Evolutionary conservation across 306 rosid species (phyloP).

Genomic region (Ammopiptanthus mongolicus): DNA sequence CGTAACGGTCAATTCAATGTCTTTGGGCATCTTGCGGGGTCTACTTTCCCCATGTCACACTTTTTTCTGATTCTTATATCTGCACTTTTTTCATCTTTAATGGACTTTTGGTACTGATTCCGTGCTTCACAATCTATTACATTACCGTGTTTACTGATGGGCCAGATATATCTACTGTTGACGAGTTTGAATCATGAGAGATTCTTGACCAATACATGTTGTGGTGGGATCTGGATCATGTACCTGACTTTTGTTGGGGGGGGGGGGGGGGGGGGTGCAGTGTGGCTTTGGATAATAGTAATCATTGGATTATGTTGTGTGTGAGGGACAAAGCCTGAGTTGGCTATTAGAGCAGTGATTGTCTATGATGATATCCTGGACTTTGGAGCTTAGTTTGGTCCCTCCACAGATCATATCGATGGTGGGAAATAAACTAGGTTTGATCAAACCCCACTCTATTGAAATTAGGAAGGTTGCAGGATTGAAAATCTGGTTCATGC

Average conservation of each 20-base stretch:
- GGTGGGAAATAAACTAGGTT: neutral
- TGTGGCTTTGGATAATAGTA: neutral
- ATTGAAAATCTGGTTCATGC: neutral
- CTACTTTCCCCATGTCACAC: conserved; percentile 11
- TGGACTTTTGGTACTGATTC: neutral
- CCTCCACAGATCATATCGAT: neutral
- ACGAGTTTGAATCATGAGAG: neutral
- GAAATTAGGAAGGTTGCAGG: conserved; percentile 12
- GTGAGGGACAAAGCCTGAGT: neutral
- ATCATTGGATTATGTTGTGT: conserved; percentile 12
- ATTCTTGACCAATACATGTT: neutral
- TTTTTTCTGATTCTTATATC: neutral
- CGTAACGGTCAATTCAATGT: conserved; percentile 41
- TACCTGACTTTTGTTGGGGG: neutral
- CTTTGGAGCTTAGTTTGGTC: neutral
- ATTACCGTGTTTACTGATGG: neutral
- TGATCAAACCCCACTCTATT: conserved; percentile 6
- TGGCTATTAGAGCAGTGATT: neutral
- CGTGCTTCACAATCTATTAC: neutral
- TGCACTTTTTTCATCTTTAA: neutral
- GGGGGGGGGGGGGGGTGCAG: neutral
- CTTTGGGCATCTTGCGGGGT: neutral
- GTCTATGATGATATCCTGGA: conserved; percentile 4
- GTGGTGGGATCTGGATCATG: conserved; percentile 5
- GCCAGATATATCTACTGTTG: neutral